Conservation (phyloP, 192 early-diverging fungal species). For the Nowakowskiella sp. region DNA sequence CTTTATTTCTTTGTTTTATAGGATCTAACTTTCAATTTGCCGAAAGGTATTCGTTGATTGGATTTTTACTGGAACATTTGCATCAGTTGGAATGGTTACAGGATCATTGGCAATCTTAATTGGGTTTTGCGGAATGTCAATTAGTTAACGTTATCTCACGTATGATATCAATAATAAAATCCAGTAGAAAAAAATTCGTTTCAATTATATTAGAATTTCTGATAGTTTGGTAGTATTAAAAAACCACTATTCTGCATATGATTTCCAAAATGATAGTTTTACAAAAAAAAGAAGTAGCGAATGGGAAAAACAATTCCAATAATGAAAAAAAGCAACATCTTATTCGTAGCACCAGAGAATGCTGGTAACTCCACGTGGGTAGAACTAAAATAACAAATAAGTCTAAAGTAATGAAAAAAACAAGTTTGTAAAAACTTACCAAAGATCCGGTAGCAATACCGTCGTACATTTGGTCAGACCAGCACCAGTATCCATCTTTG, state of each 20-base stretch:
- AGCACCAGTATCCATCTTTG: constrained; percentile 11
- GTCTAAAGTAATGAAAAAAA: background rate
- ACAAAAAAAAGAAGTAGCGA: background rate
- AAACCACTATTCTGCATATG: too few species aligned
- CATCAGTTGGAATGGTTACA: background rate
- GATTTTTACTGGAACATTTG: background rate
- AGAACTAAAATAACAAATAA: constrained; percentile 4
- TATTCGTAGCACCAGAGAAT: constrained; percentile 13
- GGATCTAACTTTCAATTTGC: too few species aligned
- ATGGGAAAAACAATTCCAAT: background rate
- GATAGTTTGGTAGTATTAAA: too few species aligned
- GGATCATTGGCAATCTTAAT: background rate
- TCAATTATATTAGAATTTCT: too few species aligned
- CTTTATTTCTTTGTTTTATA: too few species aligned
- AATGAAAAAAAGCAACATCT: background rate
- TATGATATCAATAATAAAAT: too few species aligned
- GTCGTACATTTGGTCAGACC: constrained; percentile 11
- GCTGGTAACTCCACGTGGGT: constrained; percentile 14
- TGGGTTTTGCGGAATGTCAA: too few species aligned
- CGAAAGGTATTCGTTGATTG: too few species aligned
- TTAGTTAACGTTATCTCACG: too few species aligned
- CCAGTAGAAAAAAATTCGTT: too few species aligned
- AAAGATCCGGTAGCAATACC: constrained; percentile 8
- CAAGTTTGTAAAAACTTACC: background rate
- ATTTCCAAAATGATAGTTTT: background rate